phyloP scores from a whole-genome alignment of 306 rosid species.

The Sechiopsis laciniata region DNA sequence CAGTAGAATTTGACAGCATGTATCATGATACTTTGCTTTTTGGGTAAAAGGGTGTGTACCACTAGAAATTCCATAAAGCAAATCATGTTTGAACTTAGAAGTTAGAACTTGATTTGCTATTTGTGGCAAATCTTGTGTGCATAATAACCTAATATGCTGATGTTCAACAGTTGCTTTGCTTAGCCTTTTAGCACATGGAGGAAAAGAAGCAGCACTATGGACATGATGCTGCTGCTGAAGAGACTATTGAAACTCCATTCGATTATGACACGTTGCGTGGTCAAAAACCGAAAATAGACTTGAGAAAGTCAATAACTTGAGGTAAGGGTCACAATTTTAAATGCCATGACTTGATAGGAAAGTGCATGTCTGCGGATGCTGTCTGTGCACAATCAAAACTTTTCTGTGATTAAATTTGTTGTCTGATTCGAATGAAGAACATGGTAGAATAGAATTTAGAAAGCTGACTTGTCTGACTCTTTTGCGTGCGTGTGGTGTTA shows the following conservation, averaged over 20 bases:
- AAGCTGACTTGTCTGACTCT: slow-evolving; percentile 5
- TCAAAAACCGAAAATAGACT: not conserved
- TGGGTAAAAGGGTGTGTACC: slow-evolving; percentile 20
- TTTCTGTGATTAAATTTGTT: not conserved
- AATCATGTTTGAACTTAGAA: slow-evolving; percentile 11
- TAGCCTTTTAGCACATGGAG: too few species aligned
- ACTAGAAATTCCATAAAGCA: slow-evolving; percentile 5
- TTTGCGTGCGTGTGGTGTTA: slow-evolving; percentile 10
- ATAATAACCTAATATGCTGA: slow-evolving; percentile 17
- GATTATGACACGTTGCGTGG: not conserved
- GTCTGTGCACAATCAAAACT: not conserved
- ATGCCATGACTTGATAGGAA: slow-evolving; percentile 21
- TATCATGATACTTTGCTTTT: slow-evolving; percentile 1
- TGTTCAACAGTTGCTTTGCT: not conserved
- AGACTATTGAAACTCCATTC: too few species aligned
- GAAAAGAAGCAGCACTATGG: too few species aligned
- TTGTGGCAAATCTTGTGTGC: slow-evolving; percentile 9
- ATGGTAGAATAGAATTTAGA: not conserved
- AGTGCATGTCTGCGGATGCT: not conserved
- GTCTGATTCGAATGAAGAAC: not conserved
- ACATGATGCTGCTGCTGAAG: too few species aligned
- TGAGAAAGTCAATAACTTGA: slow-evolving; percentile 5
- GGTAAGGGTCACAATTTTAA: not conserved
- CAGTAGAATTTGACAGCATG: slow-evolving; percentile 2
- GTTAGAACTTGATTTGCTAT: slow-evolving; percentile 8